Evolutionary conservation across 441 rosid species (phyloP), one percentile per base, ranked within the genome.

Genomic region (Euphorbia schlechtendalii): DNA sequence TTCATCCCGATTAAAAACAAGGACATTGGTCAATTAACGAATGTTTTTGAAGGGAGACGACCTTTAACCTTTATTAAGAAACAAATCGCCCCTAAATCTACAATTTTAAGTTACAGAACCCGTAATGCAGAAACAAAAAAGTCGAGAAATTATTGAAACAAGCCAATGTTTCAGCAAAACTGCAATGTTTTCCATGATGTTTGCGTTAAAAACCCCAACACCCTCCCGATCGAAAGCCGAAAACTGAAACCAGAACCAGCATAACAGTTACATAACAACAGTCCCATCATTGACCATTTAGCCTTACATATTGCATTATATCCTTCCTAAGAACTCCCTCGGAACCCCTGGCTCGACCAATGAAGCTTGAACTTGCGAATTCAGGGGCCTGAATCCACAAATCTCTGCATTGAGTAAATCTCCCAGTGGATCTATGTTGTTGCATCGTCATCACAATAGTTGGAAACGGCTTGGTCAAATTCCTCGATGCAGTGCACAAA

Each of bases 301-400:
- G 84, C 73, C 56, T 69, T n/a, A 88, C 70, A 88, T 90, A 92
- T 76, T 80, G 86, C 84, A 85, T 70, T 71, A 86, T 86, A 74
- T 89, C 96, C 76, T 85, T 81, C 59, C 96, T 71, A 62, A 88
- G 53, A 13, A 84, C 84, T 55, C 86, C 82, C 11, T 76, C 72
- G 56, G 69, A 74, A 20, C 71, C 58, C 51, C 78, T 52, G 45
- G n/a, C n/a, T n/a, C n/a, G n/a, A n/a, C n/a, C n/a, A n/a, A 45
- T 67, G 10, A 45, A 73, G 63, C 67, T 77, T 52, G 73, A 69
- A 41, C 55, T 71, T n/a, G 58, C 46, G 61, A 65, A 54, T 36
- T 74, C 76, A 36, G 70, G 68, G 36, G 60, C 69, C 34, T 45
- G n/a, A 24, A 40, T 56, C 68, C 53, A 57, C 61, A 84, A 73